These are phyloP conservation scores for Colletotrichum salicis DNA, from an alignment of 2,329 filamentous ascomycete species.

Conservation along the genomic window DNA sequence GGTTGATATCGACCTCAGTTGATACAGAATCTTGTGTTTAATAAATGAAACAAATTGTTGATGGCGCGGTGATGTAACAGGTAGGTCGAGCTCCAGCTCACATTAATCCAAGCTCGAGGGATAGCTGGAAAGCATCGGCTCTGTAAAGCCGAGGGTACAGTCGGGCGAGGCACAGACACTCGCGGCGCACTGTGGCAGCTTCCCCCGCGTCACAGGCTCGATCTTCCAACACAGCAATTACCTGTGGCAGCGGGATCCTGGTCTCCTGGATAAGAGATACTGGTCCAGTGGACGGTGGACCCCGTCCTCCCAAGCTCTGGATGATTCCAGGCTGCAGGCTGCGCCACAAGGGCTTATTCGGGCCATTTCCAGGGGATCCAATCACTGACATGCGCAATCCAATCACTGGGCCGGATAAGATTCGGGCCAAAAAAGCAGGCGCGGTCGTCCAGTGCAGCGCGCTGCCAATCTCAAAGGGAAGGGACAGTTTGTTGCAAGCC, in stretches of 20 bases:
- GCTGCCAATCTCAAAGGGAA: background rate
- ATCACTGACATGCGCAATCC: constrained; percentile 12
- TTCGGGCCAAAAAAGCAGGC: constrained; percentile 26
- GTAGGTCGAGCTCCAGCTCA: constrained; percentile 21
- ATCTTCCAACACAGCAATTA: background rate
- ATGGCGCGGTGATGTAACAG: constrained; percentile 17
- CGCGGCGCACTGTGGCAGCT: constrained; percentile 16
- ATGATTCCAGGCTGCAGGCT: background rate
- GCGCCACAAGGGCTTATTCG: constrained; percentile 18
- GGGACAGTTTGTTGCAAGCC: constrained; percentile 27
- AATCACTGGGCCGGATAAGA: constrained; percentile 27
- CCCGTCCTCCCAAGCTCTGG: constrained; percentile 9
- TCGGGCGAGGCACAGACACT: constrained; percentile 16
- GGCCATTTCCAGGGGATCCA: constrained; percentile 3
- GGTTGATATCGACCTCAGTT: constrained; percentile 1
- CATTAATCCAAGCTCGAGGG: constrained; percentile 20
- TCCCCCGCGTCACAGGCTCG: constrained; percentile 30
- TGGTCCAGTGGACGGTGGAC: background rate
- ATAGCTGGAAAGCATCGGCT: constrained; percentile 45
- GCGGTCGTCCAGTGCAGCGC: background rate
- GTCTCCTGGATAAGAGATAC: background rate
- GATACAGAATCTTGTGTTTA: background rate
- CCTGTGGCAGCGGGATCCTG: background rate
- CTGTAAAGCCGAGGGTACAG: constrained; percentile 41
- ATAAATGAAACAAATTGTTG: constrained; percentile 4